A percentile compares a stretch with the other conserved stretches of the same genome.
Conservation (phyloP, 768 basidiomycete genomes). For the Crepidotus variabilis region DNA sequence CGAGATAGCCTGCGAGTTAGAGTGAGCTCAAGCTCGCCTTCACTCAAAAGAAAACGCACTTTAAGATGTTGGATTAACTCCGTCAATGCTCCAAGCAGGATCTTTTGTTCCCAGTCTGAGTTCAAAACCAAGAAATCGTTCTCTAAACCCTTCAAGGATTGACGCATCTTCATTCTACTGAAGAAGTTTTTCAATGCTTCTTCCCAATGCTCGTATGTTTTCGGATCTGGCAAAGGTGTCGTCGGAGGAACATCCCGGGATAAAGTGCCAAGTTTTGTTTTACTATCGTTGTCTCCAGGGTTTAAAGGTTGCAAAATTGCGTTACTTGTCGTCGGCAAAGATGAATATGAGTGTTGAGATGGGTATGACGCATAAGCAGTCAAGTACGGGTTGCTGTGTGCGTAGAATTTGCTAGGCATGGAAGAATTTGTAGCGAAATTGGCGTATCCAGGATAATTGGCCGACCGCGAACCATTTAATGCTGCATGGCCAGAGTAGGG, state of each 20-base stretch:
- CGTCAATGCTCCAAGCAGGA: conserved; percentile 52
- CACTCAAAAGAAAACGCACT: conserved; percentile 30
- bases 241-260: conserved; percentile 18
- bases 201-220: conserved; percentile 59
- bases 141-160: conserved; percentile 61
- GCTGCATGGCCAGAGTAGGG: neutral
- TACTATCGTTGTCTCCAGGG: neutral
- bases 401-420: neutral
- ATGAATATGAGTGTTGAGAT: neutral
- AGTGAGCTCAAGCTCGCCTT: conserved; percentile 4
- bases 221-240: conserved; percentile 32
- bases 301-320: neutral
- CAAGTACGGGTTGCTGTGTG: neutral
- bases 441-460: conserved; percentile 3
- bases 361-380: neutral
- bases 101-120: conserved; percentile 55
- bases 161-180: conserved; percentile 47
- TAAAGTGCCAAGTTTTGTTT: neutral
- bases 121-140: conserved; percentile 73
- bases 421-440: conserved; percentile 1
- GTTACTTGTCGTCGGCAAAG: neutral
- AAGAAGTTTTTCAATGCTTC: conserved; percentile 51
- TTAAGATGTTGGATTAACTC: conserved; percentile 47
- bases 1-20: conserved; percentile 20
- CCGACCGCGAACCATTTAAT: neutral